These are phyloP conservation scores for Salinomyces thailandicus DNA, from an alignment of 2,329 filamentous ascomycete species.

Conservation along the genomic window DNA sequence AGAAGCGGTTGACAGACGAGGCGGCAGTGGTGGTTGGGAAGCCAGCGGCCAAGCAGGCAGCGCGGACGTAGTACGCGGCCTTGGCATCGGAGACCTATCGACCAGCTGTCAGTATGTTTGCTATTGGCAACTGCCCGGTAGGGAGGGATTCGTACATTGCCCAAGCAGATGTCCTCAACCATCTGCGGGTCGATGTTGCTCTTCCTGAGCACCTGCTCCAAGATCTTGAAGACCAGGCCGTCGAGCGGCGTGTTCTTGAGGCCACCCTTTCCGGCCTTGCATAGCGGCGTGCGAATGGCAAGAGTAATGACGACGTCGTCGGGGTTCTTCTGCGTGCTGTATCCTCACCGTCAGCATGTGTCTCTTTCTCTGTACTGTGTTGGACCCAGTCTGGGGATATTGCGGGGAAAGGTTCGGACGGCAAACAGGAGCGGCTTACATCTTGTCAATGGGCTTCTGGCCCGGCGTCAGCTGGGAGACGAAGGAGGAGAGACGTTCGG, in stretches of 20 bases:
- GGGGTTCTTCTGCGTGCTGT: slow-evolving; percentile 52
- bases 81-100: slow-evolving; percentile 79
- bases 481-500: slow-evolving; percentile 77
- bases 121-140: no score
- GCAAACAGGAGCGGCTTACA: slow-evolving; percentile 58
- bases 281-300: slow-evolving; percentile 76
- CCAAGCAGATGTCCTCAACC: slow-evolving; percentile 66
- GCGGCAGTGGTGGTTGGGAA: slow-evolving; percentile 83
- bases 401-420: not conserved
- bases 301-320: slow-evolving; percentile 96
- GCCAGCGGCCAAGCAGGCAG: slow-evolving; percentile 78
- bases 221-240: slow-evolving; percentile 69
- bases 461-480: slow-evolving; percentile 70
- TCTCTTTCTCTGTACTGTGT: not conserved
- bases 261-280: slow-evolving; percentile 77
- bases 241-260: slow-evolving; percentile 92
- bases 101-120: no score
- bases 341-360: not conserved
- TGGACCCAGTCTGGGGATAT: slow-evolving; percentile 46
- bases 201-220: slow-evolving; percentile 48
- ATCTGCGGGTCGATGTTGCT: slow-evolving; percentile 24
- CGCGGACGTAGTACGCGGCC: slow-evolving; percentile 82
- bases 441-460: slow-evolving; percentile 58
- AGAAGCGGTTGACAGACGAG: slow-evolving; percentile 87
- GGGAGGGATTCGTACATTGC: slow-evolving; percentile 72